Base-by-base conservation (phyloP, 2,329 filamentous ascomycete species). In the Diaporthe citriasiana region DNA sequence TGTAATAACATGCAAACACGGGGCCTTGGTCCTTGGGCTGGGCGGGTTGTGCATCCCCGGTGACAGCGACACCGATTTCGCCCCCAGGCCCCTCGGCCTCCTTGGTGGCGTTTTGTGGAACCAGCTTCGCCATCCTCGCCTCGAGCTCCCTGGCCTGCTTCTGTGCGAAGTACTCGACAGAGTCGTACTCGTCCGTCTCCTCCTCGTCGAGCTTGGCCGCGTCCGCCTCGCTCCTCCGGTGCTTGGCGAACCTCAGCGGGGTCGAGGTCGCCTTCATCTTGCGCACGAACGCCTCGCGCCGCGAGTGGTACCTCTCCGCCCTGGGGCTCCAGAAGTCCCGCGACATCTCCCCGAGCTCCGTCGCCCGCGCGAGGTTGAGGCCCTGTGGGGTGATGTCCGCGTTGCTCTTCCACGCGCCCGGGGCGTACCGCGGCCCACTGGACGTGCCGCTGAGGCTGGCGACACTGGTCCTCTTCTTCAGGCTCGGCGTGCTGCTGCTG, bases 251-350 rank as follows among this genome's bases (percentile, higher is more conserved):
- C 9, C 83, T 80, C 22, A 85, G 76, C 8, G 84, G 84, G 10
- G 84, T 85, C 35, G 80, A 79, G 1, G 74, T 69, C 0, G 82
- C 72, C 75, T 82, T 84, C 74, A 81, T 77, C 76, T 85, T 85
- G 60, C 84, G 79, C 1, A 85, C 83, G 75, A 85, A 85, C 74
- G 82, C 81, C 42, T 79, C 78, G 12, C 84, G 81, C 19, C 84
- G 82, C 3, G 76, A 76, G 76, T 85, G 83, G 70, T 85, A 85
- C 19, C 83, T 78, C 17, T 76, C 68, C 6, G 82, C 78, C 8
- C 84, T 79, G 1, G 82, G 76, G 33, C 81, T 82, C 83, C 83
- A 85, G 76, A 85, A 85, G 78, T 85, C 84, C 63, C 82, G 82
- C 50, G 81, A 79, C 83, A 85, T 85, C 74, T 85, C 81, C 8